Evolutionary conservation across 495 filamentous ascomycete genomes (phyloP).

Genomic region (Penicillium coffeae): DNA sequence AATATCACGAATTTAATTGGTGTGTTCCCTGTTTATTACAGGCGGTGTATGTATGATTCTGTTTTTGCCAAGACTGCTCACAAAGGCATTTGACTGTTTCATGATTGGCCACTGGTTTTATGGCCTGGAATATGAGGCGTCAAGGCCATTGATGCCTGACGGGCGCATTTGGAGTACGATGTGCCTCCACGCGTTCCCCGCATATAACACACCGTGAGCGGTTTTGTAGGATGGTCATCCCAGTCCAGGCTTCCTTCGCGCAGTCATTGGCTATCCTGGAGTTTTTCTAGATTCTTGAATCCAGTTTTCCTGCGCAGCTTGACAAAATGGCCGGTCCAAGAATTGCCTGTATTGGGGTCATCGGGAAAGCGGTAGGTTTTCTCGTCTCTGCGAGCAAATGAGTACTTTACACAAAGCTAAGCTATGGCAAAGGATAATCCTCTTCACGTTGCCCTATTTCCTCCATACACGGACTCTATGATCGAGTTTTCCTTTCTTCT

Average conservation of each 20-base stretch:
- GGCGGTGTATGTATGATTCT: constrained; percentile 14
- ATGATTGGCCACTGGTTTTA: constrained; percentile 14
- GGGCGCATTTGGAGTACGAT: neutral
- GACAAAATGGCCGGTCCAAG: constrained; percentile 29
- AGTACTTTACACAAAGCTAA: constrained; percentile 1
- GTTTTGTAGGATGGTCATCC: too few relatives aligned
- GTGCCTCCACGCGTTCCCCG: neutral
- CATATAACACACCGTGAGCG: too few relatives aligned
- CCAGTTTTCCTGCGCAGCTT: neutral
- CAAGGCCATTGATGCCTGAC: neutral
- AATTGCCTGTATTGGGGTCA: constrained; percentile 89
- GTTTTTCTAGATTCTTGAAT: neutral
- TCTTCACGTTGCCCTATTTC: constrained; percentile 87
- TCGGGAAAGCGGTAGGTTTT: constrained; percentile 75
- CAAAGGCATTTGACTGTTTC: constrained; percentile 16
- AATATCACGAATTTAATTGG: constrained; percentile 8
- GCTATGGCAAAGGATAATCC: constrained; percentile 74
- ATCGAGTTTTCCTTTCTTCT: constrained; percentile 91
- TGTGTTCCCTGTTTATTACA: constrained; percentile 14
- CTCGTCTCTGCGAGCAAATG: neutral
- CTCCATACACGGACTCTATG: constrained; percentile 57
- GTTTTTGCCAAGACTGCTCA: neutral
- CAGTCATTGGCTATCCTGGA: neutral
- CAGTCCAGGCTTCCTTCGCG: neutral
- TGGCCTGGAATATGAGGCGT: neutral